Percentiles rank a stretch among this genome's conserved stretches.
These are phyloP conservation scores for Barnettozyma siamensis DNA, from an alignment of 805 yeast species.

Conservation along the genomic window DNA sequence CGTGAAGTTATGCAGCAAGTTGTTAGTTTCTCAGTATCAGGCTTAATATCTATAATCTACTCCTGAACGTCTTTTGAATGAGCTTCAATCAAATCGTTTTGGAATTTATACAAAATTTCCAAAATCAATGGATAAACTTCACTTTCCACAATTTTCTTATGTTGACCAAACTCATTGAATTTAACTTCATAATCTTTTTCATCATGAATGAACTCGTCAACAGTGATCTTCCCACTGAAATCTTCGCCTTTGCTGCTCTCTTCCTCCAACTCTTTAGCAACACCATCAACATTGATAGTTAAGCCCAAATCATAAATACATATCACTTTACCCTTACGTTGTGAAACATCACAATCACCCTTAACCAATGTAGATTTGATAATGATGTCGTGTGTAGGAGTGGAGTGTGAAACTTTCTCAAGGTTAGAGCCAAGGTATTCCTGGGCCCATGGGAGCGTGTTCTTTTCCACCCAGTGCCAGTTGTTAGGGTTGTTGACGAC, in stretches of 20 bases:
- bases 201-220: slow-evolving; percentile 75
- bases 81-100: slow-evolving; percentile 51
- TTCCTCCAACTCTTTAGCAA: slow-evolving; percentile 21
- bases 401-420: slow-evolving; percentile 17
- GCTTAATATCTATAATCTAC: not conserved
- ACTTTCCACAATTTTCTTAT: slow-evolving; percentile 34
- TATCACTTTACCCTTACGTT: slow-evolving; percentile 74
- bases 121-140: slow-evolving; percentile 48
- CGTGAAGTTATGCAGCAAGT: too few relatives aligned
- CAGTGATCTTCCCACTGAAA: slow-evolving; percentile 37
- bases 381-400: slow-evolving; percentile 22
- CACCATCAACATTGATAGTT: slow-evolving; percentile 41
- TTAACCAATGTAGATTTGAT: slow-evolving; percentile 38
- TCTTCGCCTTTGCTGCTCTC: too few relatives aligned
- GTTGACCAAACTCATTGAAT: slow-evolving; percentile 37
- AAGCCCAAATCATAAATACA: slow-evolving; percentile 67
- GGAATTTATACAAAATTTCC: slow-evolving; percentile 49
- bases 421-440: slow-evolving; percentile 41
- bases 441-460: slow-evolving; percentile 61
- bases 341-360: slow-evolving; percentile 82
- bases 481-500: slow-evolving; percentile 68
- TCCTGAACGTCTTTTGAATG: slow-evolving; percentile 65
- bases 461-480: slow-evolving; percentile 75
- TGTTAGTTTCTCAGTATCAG: too few relatives aligned
- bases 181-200: slow-evolving; percentile 62